Conservation (phyloP, 2,329 filamentous ascomycete genomes). For the Scleromitrula shiraiana region DNA sequence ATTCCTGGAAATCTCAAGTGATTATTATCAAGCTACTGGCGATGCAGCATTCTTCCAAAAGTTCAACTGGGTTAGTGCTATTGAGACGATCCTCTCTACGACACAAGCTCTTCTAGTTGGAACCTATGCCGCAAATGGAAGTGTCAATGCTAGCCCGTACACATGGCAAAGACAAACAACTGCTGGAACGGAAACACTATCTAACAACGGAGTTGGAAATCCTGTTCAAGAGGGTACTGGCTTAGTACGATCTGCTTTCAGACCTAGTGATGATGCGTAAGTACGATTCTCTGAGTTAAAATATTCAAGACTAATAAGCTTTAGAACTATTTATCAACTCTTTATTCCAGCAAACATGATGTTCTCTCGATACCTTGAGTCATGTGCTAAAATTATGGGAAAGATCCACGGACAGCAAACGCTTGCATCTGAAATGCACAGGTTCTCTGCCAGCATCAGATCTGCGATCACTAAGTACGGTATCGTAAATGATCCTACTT, state of each 20-base stretch:
- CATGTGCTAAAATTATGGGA: constrained; percentile 44
- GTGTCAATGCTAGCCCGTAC: constrained; percentile 54
- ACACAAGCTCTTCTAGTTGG: constrained; percentile 63
- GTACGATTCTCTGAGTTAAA: background rate
- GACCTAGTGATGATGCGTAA: constrained; percentile 79
- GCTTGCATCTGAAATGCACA: constrained; percentile 48
- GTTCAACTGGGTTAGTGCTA: constrained; percentile 62
- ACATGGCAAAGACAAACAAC: constrained; percentile 69
- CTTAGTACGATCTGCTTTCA: constrained; percentile 78
- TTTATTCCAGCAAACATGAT: constrained; percentile 88
- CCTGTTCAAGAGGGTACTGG: constrained; percentile 69
- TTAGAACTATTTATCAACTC: constrained; percentile 63
- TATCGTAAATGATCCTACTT: constrained; percentile 54
- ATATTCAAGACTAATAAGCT: background rate
- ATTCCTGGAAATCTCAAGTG: constrained; percentile 72
- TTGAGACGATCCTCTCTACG: constrained; percentile 61
- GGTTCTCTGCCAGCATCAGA: constrained; percentile 54
- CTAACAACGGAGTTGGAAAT: constrained; percentile 68
- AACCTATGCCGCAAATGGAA: constrained; percentile 59
- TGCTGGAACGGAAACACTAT: constrained; percentile 71
- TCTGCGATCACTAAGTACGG: constrained; percentile 63
- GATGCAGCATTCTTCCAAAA: constrained; percentile 68
- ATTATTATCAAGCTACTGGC: constrained; percentile 68
- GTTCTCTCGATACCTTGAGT: constrained; percentile 56
- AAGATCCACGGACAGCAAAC: constrained; percentile 40